Conservation (phyloP, 2,329 filamentous ascomycete species). For the Alternaria rosae region DNA sequence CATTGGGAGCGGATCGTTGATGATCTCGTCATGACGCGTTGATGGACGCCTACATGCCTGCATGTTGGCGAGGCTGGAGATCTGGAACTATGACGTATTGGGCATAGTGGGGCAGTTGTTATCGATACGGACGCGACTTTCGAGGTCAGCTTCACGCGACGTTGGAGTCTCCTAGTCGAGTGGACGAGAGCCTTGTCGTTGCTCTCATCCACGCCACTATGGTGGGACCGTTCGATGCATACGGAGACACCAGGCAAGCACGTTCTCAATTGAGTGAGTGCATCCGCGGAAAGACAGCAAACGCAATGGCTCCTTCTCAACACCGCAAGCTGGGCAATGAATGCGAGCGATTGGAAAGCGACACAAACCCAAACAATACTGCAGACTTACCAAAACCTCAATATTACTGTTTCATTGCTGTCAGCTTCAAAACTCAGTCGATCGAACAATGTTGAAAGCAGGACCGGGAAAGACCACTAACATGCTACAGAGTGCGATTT, state of each 20-base stretch:
- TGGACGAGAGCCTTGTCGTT: not conserved
- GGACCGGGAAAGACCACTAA: not conserved
- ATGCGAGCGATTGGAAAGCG: not conserved
- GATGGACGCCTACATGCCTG: constrained; percentile 7
- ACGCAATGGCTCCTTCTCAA: not conserved
- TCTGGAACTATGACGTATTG: not conserved
- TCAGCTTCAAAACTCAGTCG: not conserved
- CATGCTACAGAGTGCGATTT: not conserved
- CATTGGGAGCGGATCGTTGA: constrained; percentile 15
- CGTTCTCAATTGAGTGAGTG: not conserved
- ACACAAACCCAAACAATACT: not conserved
- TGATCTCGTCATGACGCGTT: constrained; percentile 30
- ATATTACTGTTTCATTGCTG: not conserved
- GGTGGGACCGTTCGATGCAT: not conserved
- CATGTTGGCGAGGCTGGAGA: not conserved
- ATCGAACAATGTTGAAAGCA: not conserved
- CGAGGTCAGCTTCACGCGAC: not conserved
- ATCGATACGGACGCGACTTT: constrained; percentile 7
- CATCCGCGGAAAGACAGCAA: not conserved
- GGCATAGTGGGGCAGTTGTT: not conserved
- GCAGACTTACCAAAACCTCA: not conserved
- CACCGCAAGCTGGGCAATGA: not conserved
- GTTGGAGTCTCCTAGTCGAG: not conserved
- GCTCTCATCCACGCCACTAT: not conserved
- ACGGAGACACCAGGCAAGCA: not conserved